phyloP scores from a whole-genome alignment of 2,329 filamentous ascomycete genomes.

The Diaporthe sp. region DNA sequence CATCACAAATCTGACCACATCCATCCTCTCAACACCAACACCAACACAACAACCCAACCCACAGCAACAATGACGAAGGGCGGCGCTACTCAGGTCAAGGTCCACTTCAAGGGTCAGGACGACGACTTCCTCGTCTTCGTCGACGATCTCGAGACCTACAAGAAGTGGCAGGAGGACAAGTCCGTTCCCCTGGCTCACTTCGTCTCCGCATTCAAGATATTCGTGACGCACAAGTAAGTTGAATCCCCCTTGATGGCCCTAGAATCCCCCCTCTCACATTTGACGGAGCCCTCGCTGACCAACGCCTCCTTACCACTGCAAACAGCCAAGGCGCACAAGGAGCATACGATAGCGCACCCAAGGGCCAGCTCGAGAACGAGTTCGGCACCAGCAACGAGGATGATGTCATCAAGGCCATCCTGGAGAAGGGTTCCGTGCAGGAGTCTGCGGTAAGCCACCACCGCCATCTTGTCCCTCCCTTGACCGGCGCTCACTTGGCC shows the following conservation, averaged over 20 bases:
- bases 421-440: constrained; percentile 81
- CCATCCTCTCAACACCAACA: constrained; percentile 19
- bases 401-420: constrained; percentile 84
- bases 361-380: constrained; percentile 82
- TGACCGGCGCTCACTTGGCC: not conserved
- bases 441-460: constrained; percentile 61
- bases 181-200: constrained; percentile 82
- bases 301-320: not conserved
- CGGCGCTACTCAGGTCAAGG: constrained; percentile 79
- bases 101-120: constrained; percentile 84
- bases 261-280: not conserved
- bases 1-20: constrained; percentile 23
- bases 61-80: constrained; percentile 54
- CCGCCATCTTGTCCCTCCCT: not conserved
- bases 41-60: constrained; percentile 21
- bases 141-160: constrained; percentile 74
- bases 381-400: constrained; percentile 88
- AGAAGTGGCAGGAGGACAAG: constrained; percentile 88
- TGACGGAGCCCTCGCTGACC: constrained; percentile 9
- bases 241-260: constrained; percentile 56
- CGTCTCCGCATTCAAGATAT: constrained; percentile 89
- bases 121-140: constrained; percentile 74
- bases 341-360: constrained; percentile 81
- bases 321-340: constrained; percentile 88
- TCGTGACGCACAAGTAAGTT: constrained; percentile 91